Base-by-base conservation (phyloP, 768 basidiomycete species). In the Exidia glandulosa region DNA sequence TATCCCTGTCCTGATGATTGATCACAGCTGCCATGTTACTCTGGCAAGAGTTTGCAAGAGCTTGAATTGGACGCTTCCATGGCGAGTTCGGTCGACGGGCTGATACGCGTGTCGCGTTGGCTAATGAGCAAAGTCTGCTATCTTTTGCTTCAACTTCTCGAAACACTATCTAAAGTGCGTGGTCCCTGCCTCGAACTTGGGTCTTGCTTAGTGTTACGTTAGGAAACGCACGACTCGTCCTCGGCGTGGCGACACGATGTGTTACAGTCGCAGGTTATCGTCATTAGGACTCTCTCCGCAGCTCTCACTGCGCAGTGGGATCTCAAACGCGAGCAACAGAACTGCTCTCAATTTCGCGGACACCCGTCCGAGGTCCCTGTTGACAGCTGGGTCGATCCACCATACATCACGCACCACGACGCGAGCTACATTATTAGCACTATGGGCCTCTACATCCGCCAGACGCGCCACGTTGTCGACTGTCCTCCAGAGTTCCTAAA, bases 201-300 rank as follows among this genome's bases (percentile, higher is more conserved):
- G n/a, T n/a, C n/a, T n/a, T n/a, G n/a, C n/a, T n/a, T n/a, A n/a
- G n/a, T n/a, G n/a, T n/a, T n/a, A n/a, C n/a, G 50, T 60, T 64
- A 86, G 79, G 85, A 84, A 75, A 74, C 76, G 41, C 29, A 16
- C 62, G 81, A 83, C 65, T 63, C 72, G 14, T 72, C 76, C 29
- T 82, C 81, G 1, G 73, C 76, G 58, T 73, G 80, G 60, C 75
- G 84, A 2, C 76, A 89, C 19, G 87, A 91, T 59, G 80, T 86
- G 45, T 78, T 93, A 3, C 91, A 94, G 67, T 94, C 92, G 0
- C 89, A 94, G 69, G 76, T 94, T 1, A 90, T 90, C 65, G 73
- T 94, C 37, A 77, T 94, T 66, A 91, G 94, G 72, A 84, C 93
- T 27, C 72, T 95, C 13, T 79, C 86, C 0, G 77, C 87, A 48